Evolutionary conservation across 2,329 filamentous ascomycete species (phyloP), one percentile per base, ranked within the genome.

Genomic region (Talaromyces sp.): DNA sequence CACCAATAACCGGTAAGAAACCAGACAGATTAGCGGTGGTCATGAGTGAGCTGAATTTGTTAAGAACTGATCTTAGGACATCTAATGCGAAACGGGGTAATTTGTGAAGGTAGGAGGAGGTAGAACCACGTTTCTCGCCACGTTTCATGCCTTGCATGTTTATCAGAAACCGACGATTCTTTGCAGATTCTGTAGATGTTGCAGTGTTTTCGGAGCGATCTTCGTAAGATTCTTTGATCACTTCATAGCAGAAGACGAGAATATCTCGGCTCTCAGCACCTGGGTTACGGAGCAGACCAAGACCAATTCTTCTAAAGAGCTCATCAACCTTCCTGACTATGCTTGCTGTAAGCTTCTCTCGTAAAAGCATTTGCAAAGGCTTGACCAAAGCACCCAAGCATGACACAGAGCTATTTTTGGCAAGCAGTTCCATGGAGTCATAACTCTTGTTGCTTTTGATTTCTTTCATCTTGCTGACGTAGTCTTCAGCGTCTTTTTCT

Each of bases 361-460:
- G 82, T 41, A 99, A 78, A 21, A 99, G 80, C 8, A 86, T 81
- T 68, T 90, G 89, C 53, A 98, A 80, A 1, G 95, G 96, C 58
- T 82, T 82, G 56, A 97, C 82, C 4, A 99, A 84, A 55, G 88
- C 85, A 54, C 88, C 86, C 6, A 98, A 82, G 60, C 87, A 86
- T 56, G 77, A 80, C 26, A 97, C 81, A 1, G 92, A 93, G 1
- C 91, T 88, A 54, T 88, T 92, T 69, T 88, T 90, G 27, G 95
- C 89, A 65, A 98, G 82, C 17, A 98, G 81, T 73, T 98, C 93
- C 88, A 98, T 96, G 0, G 95, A 96, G 71, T 99, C 96, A 69
- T 93, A 96, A 71, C 93, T 97, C 80, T 98, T 99, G 80, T 90
- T 97, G 75, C 90, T 95, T 80, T 96, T 98, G 60, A 99, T 89